Evolutionary conservation across 1,139 yeast species (phyloP), one percentile per base, ranked within the genome.

Genomic region (Wickerhamomyces sp.): DNA sequence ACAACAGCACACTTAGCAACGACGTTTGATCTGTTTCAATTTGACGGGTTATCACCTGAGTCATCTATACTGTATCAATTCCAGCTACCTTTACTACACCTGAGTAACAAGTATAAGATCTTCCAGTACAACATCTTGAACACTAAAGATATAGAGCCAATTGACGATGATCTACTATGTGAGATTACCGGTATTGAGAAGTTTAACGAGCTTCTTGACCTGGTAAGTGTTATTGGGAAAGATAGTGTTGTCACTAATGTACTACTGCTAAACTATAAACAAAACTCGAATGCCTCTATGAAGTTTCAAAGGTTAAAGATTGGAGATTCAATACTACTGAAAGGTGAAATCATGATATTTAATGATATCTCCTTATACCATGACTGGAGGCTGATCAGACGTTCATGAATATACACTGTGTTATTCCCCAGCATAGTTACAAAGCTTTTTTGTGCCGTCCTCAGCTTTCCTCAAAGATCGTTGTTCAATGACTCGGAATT

Each of bases 31-130:
- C 23, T 18, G 23, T 36, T 36, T 11, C 39, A 36, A 27, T 36
- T 36, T 11, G 8, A 27, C 13, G 10, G 13, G 10, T 11, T 14
- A 4, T n/a, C 39, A 10, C 10, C 29, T 4, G 26, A 14, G 18
- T 31, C 30, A 10, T 42, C 52, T 1, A 30, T 51, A 10, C 13
- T 46, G 9, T 41, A 45, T 10, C 47, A 49, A 10, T 39, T 43
- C 8, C 53, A 55, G n/a, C 36, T 47, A 11, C 57, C 59, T 3
- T 15, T 56, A 1, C 38, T 49, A 6, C 44, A 48, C 10, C 38
- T 56, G 10, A 55, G 50, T 33, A 50, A 49, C 37, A 53, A 55
- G 58, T 53, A 52, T 38, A 46, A 44, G 18, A 42, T 54, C 8
- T 47, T 51, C 30, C 50, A 49, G 10, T 39, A 42, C n/a, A 35